Conservation (phyloP, 148 eudicot genomes). For the Rhododendron mucronatum region DNA sequence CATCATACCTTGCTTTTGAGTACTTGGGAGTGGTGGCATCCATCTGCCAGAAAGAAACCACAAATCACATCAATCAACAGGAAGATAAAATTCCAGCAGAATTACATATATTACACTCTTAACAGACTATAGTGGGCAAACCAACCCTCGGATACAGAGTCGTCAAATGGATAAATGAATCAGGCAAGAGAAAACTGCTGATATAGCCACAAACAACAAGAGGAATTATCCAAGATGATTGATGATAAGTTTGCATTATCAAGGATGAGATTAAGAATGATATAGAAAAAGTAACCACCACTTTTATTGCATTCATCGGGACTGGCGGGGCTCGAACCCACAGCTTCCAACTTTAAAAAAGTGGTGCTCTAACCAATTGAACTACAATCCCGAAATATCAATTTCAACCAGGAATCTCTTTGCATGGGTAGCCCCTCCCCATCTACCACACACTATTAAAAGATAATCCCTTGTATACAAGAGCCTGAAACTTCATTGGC, state of each 20-base stretch:
- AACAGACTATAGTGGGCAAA: no score
- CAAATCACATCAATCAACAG: not conserved
- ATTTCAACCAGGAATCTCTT: not conserved
- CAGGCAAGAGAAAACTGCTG: not conserved
- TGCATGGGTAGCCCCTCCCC: no score
- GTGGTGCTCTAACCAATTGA: not conserved
- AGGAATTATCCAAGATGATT: no score
- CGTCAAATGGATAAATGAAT: not conserved
- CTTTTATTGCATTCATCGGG: not conserved
- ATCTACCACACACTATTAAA: not conserved
- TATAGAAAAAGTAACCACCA: no score
- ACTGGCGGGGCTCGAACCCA: not conserved
- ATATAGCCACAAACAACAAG: not conserved
- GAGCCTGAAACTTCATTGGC: not conserved
- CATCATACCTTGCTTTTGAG: constrained; percentile 11
- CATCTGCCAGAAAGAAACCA: not conserved
- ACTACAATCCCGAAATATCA: not conserved
- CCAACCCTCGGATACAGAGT: not conserved
- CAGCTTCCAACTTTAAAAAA: not conserved
- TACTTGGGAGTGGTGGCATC: constrained; percentile 19
- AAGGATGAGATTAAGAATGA: no score
- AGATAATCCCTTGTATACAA: not conserved
- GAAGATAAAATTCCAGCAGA: no score
- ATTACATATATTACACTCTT: no score
- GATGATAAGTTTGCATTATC: no score